phyloP scores from a whole-genome alignment of 1,284 basidiomycete species.

The Sphaerobolus stellatus region DNA sequence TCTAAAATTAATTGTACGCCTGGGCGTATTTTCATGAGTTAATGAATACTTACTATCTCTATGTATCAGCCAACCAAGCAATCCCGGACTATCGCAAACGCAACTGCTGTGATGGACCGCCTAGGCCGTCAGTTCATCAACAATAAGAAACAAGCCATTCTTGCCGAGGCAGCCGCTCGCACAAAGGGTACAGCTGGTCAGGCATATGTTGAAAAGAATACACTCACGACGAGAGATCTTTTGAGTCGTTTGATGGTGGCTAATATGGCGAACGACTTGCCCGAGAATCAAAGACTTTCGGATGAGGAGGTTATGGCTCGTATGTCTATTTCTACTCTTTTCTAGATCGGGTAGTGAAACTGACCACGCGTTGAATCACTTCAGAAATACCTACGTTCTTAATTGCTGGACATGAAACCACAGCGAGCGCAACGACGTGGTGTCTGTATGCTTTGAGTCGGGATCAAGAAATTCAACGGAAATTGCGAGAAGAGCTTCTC shows the following conservation, averaged over 20 bases:
- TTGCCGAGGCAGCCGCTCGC: constrained; percentile 15
- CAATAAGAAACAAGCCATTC: constrained; percentile 40
- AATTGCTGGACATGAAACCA: constrained; percentile 76
- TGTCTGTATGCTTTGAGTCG: constrained; percentile 63
- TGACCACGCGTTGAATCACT: neutral
- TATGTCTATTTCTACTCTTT: constrained; percentile 47
- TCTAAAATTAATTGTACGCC: constrained; percentile 24
- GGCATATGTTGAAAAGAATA: constrained; percentile 25
- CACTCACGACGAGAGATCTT: constrained; percentile 37
- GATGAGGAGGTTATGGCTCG: constrained; percentile 77
- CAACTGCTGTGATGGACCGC: constrained; percentile 30
- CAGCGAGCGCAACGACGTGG: constrained; percentile 55
- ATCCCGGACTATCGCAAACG: constrained; percentile 17
- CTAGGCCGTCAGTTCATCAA: constrained; percentile 41
- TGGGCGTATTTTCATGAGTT: neutral
- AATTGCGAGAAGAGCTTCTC: constrained; percentile 68
- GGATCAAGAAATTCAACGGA: constrained; percentile 55
- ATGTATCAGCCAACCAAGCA: constrained; percentile 33
- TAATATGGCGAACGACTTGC: constrained; percentile 60
- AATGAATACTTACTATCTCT: constrained; percentile 5
- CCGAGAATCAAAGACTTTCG: constrained; percentile 58
- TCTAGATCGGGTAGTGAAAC: constrained; percentile 16
- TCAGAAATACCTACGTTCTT: constrained; percentile 49
- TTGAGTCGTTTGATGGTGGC: constrained; percentile 58
- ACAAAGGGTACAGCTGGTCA: constrained; percentile 28